These are phyloP conservation scores for Eremothecium sinecaudum DNA, from an alignment of 1,139 yeast genomes.

Conservation along the genomic window DNA sequence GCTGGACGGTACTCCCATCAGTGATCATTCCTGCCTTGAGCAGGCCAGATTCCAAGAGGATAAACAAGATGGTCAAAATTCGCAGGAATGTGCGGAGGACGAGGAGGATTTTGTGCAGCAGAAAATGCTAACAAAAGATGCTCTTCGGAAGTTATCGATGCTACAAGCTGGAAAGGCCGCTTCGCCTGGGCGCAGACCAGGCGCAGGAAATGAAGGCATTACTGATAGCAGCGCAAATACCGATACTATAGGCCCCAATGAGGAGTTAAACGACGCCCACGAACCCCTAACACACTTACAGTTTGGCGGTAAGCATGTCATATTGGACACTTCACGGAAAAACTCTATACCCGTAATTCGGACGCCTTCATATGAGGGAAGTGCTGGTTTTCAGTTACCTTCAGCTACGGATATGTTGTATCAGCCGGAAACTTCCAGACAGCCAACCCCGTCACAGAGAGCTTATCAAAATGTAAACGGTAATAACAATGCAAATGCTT, in stretches of 20 bases:
- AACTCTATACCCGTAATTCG: conserved; percentile 4
- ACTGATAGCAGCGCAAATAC: conserved; percentile 5
- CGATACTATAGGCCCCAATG: conserved; percentile 4
- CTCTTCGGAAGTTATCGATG: conserved; percentile 31
- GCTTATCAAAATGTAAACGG: background rate
- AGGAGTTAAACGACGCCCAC: conserved; percentile 10
- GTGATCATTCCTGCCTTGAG: conserved; percentile 2
- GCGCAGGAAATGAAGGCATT: conserved; percentile 8
- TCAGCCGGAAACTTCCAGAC: conserved; percentile 8
- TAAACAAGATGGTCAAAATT: background rate
- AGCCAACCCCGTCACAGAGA: background rate
- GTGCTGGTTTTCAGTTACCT: background rate
- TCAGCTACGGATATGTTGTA: conserved; percentile 13
- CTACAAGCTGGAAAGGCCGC: conserved; percentile 16
- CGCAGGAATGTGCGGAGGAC: conserved; percentile 13
- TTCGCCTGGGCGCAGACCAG: too few relatives aligned
- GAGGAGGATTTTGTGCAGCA: conserved; percentile 31
- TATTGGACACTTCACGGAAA: conserved; percentile 15
- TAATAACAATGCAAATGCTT: background rate
- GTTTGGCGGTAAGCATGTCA: conserved; percentile 17
- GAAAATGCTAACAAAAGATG: conserved; percentile 33
- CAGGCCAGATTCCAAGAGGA: background rate
- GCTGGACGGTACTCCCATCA: conserved; percentile 4
- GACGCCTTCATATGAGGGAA: background rate
- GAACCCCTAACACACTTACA: conserved; percentile 12